Percentiles rank a stretch among this genome's conserved stretches.
phyloP scores from a whole-genome alignment of 2,329 filamentous ascomycete species.

The Coniochaeta pulveracea region DNA sequence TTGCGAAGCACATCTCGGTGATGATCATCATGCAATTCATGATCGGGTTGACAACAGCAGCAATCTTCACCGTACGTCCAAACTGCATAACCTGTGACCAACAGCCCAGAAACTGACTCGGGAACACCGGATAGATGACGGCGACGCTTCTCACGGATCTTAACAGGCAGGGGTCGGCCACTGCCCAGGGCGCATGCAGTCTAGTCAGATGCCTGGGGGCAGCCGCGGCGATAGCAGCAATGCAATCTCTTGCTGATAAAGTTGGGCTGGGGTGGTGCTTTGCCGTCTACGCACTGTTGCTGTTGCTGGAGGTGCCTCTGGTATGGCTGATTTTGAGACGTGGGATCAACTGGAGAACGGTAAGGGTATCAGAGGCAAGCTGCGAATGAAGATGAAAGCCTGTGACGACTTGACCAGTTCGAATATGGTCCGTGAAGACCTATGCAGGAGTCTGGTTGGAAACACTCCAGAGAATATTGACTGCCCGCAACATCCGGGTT shows the following conservation, averaged over 20 bases:
- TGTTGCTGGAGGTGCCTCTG: constrained; percentile 6
- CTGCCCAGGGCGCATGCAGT: constrained; percentile 15
- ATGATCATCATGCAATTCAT: constrained; percentile 4
- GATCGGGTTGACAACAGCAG: neutral
- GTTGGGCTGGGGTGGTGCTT: constrained; percentile 12
- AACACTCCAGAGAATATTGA: no score
- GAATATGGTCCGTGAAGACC: no score
- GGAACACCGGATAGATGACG: constrained; percentile 3
- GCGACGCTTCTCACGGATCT: constrained; percentile 16
- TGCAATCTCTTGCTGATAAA: constrained; percentile 12
- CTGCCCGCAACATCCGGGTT: no score
- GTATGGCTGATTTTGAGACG: constrained; percentile 5
- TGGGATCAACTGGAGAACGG: neutral
- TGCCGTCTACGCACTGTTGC: constrained; percentile 10
- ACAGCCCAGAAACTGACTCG: no score
- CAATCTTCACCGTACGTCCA: constrained; percentile 1
- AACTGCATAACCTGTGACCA: no score
- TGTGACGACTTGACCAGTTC: no score
- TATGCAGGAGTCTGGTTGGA: no score
- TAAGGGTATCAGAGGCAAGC: neutral
- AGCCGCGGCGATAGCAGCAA: constrained; percentile 12
- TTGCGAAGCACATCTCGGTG: neutral
- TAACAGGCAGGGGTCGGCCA: constrained; percentile 13
- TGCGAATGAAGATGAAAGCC: neutral
- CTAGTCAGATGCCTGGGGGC: constrained; percentile 14